Conservation (phyloP, 768 basidiomycete species). For the Paxillus rubicundulus region DNA sequence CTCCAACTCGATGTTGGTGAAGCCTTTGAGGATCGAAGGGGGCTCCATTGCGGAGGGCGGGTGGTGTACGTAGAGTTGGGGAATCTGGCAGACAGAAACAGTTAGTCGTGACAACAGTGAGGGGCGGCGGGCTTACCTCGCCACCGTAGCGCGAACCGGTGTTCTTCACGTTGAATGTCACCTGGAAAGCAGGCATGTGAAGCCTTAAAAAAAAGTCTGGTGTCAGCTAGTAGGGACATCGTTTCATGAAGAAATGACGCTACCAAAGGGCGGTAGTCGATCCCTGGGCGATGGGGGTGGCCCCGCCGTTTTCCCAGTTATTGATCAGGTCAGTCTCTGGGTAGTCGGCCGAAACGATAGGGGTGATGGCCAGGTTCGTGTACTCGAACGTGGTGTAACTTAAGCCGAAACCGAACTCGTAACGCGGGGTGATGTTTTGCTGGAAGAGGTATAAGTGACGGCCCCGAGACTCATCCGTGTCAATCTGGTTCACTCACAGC, state of each 20-base stretch:
- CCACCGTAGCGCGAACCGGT: slow-evolving; percentile 59
- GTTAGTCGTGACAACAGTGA: neutral
- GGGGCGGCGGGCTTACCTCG: slow-evolving; percentile 47
- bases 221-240: slow-evolving; percentile 1
- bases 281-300: slow-evolving; percentile 54
- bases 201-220: slow-evolving; percentile 26
- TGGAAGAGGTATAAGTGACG: slow-evolving; percentile 19
- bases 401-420: slow-evolving; percentile 88
- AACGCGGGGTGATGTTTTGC: slow-evolving; percentile 74
- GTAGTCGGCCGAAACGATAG: slow-evolving; percentile 37
- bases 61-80: slow-evolving; percentile 75
- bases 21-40: slow-evolving; percentile 68
- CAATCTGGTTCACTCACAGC: slow-evolving; percentile 42
- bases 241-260: neutral
- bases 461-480: neutral
- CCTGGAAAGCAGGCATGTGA: slow-evolving; percentile 60
- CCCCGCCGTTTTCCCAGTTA: slow-evolving; percentile 58
- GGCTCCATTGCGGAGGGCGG: slow-evolving; percentile 64
- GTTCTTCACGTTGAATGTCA: slow-evolving; percentile 67
- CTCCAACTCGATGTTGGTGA: slow-evolving; percentile 53
- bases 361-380: slow-evolving; percentile 49
- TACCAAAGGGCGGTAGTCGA: slow-evolving; percentile 63
- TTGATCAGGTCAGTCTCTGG: slow-evolving; percentile 34
- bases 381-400: slow-evolving; percentile 84
- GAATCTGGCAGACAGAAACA: slow-evolving; percentile 42